Evolutionary conservation across 371 early-diverging fungal species (phyloP).

Genomic region (Amoeboaphelidium occidentale): DNA sequence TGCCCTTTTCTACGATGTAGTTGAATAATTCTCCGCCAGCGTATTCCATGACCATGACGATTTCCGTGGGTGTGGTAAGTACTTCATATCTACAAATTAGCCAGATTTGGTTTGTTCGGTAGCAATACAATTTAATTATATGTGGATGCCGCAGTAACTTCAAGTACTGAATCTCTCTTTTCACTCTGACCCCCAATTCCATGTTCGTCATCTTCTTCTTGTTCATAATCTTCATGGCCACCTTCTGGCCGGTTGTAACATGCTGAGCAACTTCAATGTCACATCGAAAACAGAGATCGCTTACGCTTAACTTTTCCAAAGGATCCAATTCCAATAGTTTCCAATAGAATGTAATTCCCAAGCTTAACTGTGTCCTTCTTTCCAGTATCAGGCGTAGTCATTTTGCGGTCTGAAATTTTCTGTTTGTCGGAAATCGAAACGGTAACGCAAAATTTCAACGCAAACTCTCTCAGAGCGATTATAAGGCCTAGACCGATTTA

Average conservation of each 20-base stretch:
- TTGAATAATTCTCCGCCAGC: conserved; percentile 84
- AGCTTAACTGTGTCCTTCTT: too few species aligned
- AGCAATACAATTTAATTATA: conserved; percentile 62
- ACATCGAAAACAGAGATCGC: conserved; percentile 1
- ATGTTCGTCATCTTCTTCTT: conserved; percentile 60
- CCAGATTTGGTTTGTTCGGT: conserved; percentile 10
- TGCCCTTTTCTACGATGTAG: conserved; percentile 79
- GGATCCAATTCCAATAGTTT: conserved; percentile 81
- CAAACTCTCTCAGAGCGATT: too few species aligned
- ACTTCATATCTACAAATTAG: conserved; percentile 43
- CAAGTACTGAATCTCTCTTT: conserved; percentile 90
- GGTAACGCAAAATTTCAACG: too few species aligned
- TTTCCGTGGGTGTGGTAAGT: conserved; percentile 81
- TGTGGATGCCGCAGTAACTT: conserved; percentile 86
- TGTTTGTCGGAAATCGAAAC: too few species aligned
- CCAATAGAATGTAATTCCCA: conserved; percentile 77
- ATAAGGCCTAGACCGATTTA: background rate
- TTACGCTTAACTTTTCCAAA: conserved; percentile 95
- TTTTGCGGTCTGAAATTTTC: too few species aligned
- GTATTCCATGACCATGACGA: conserved; percentile 92
- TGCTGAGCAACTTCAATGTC: conserved; percentile 66
- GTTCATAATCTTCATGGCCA: conserved; percentile 89
- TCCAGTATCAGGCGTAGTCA: too few species aligned
- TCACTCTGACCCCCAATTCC: conserved; percentile 79
- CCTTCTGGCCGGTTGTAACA: conserved; percentile 66